phyloP scores from a whole-genome alignment of 2,329 filamentous ascomycete species.

The Cladobotryum mycophilum region DNA sequence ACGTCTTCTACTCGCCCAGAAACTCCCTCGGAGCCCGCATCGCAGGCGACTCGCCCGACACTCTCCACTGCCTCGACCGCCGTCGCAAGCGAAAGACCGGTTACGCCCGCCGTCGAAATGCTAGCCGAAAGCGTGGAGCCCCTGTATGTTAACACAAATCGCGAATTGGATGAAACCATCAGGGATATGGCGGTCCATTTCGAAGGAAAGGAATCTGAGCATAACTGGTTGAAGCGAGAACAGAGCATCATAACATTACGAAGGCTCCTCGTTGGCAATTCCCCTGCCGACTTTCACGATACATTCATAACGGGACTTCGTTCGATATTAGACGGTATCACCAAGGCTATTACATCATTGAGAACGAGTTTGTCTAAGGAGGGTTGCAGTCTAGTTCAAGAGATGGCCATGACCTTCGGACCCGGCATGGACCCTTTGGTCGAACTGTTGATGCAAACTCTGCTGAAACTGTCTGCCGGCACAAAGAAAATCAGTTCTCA shows the following conservation, averaged over 20 bases:
- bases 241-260: constrained; percentile 72
- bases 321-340: constrained; percentile 73
- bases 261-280: constrained; percentile 76
- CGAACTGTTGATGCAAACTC: constrained; percentile 79
- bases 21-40: constrained; percentile 34
- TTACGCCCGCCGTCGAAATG: constrained; percentile 57
- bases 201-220: constrained; percentile 82
- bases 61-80: constrained; percentile 49
- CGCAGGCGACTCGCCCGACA: constrained; percentile 34
- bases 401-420: constrained; percentile 70
- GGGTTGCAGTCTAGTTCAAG: constrained; percentile 76
- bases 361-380: constrained; percentile 87
- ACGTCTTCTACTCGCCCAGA: constrained; percentile 33
- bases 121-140: constrained; percentile 70
- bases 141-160: constrained; percentile 72
- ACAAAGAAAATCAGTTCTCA: constrained; percentile 92
- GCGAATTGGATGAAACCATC: constrained; percentile 84
- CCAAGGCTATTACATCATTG: constrained; percentile 77
- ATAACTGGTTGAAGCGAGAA: constrained; percentile 86
- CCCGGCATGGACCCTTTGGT: constrained; percentile 80
- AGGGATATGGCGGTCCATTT: constrained; percentile 75
- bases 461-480: constrained; percentile 81
- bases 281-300: constrained; percentile 66
- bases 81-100: constrained; percentile 42
- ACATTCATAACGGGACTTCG: constrained; percentile 67